A percentile compares a stretch with the other conserved stretches of the same genome.
Evolutionary conservation across 2,329 filamentous ascomycete genomes (phyloP).

Genomic region (Colletotrichum shisoi): DNA sequence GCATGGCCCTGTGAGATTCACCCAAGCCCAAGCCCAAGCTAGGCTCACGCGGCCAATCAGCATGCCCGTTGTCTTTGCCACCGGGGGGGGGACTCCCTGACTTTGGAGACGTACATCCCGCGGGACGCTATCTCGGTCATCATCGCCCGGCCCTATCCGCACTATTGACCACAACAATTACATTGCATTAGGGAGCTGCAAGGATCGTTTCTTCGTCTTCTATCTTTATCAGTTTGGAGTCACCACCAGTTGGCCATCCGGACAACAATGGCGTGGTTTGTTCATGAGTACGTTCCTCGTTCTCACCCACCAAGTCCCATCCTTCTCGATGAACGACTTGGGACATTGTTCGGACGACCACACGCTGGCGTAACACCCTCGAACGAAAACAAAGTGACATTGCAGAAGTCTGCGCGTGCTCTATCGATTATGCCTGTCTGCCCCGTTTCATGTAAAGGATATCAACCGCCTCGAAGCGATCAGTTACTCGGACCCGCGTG

Average conservation of each 20-base stretch:
- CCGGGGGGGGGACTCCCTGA: conserved; percentile 27
- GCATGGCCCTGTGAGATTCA: conserved; percentile 18
- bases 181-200: background rate
- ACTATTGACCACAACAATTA: conserved; percentile 18
- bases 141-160: conserved; percentile 28
- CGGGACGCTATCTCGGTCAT: conserved; percentile 26
- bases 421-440: conserved; percentile 23
- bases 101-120: conserved; percentile 6
- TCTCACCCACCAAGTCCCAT: background rate
- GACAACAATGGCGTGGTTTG: background rate
- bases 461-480: conserved; percentile 4
- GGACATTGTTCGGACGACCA: conserved; percentile 24
- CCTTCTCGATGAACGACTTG: conserved; percentile 14
- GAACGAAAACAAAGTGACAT: background rate
- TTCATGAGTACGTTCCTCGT: background rate
- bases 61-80: conserved; percentile 28
- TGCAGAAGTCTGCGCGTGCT: conserved; percentile 30
- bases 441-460: conserved; percentile 2
- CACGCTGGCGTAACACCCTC: background rate
- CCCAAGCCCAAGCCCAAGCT: conserved; percentile 33
- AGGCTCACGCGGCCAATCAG: conserved; percentile 31
- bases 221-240: no score
- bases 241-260: no score
- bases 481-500: background rate
- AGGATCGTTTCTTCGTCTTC: no score